Base-by-base conservation (phyloP, 2,329 filamentous ascomycete species). In the Lecanicillium sp. region DNA sequence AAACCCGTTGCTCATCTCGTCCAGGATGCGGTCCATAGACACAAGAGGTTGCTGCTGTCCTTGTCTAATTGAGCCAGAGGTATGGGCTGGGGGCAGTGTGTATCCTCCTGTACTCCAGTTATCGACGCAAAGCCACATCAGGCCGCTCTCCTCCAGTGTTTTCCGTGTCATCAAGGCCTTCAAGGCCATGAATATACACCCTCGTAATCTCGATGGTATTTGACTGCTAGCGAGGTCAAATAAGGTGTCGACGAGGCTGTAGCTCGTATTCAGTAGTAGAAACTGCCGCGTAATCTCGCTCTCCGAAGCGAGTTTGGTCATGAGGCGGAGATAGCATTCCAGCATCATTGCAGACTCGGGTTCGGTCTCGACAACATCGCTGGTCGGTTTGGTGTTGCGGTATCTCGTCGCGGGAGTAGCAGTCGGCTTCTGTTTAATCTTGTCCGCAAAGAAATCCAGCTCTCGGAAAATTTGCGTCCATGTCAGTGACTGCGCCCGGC, bases 311-410 rank as follows among this genome's bases (percentile, higher is more conserved):
- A 98, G 72, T 63, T 94, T 89, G 3, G 88, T 81, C 57, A 95
- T 86, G 5, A 98, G 76, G 24, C 91, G 83, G 44, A 98, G 74
- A 62, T 97, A 97, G 57, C 89, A 91, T 61, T 96, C 90, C 23
- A 98, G 75, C 88, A 98, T 96, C 67, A 95, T 87, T n/a, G 86
- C 84, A 33, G 88, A 94, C 64, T 98, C 94, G 4, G 90, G 87
- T 61, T 96, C 91, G 23, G 77, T 75, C 62, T 95, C 90, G 51
- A 88, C 82, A 51, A 85, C 77, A 37, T 86, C 83, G 15, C 72
- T 72, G 36, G 78, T 71, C 38, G 79, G 71, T 62, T 87, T 84
- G 39, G 77, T 75, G 46, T 75, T 64, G 52, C 82, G 75, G 57
- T 79, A 77, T 41, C 64, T 58, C 29, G 60, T 55, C 8, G 63